phyloP scores from a whole-genome alignment of 352 stramenopile genomes.

The Phytophthora boehmeriae region DNA sequence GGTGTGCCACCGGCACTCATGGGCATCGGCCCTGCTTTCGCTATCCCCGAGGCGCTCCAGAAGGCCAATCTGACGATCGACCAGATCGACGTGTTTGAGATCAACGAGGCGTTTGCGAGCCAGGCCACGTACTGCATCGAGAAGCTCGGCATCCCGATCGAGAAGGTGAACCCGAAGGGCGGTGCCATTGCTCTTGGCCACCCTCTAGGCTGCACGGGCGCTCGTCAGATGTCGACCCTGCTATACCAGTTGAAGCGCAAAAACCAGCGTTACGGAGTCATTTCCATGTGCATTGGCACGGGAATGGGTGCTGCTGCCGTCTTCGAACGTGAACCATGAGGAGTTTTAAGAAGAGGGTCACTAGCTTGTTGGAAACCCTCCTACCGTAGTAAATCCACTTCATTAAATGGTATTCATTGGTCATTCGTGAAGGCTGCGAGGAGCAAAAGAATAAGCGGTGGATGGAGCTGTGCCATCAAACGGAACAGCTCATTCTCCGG shows the following conservation, averaged over 20 bases:
- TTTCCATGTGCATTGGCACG: slow-evolving; percentile 96
- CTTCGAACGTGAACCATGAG: slow-evolving; percentile 79
- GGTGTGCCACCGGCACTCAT: slow-evolving; percentile 89
- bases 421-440: too few species aligned
- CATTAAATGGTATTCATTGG: too few species aligned
- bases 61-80: slow-evolving; percentile 67
- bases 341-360: neutral
- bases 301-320: slow-evolving; percentile 94
- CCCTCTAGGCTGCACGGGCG: slow-evolving; percentile 89
- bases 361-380: too few species aligned
- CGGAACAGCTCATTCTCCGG: too few species aligned
- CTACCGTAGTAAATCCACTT: too few species aligned
- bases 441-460: too few species aligned
- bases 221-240: slow-evolving; percentile 91
- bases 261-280: slow-evolving; percentile 86
- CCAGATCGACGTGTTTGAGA: slow-evolving; percentile 92
- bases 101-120: slow-evolving; percentile 93
- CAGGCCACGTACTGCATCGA: slow-evolving; percentile 86
- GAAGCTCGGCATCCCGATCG: slow-evolving; percentile 74
- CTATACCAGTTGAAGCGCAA: slow-evolving; percentile 91
- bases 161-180: slow-evolving; percentile 91
- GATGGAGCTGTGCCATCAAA: too few species aligned
- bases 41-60: slow-evolving; percentile 79
- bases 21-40: slow-evolving; percentile 83
- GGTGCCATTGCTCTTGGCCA: slow-evolving; percentile 91